A percentile compares a stretch with the other conserved stretches of the same genome.
phyloP scores from a whole-genome alignment of 108 stramenopile genomes.

The Nitzschia palea region DNA sequence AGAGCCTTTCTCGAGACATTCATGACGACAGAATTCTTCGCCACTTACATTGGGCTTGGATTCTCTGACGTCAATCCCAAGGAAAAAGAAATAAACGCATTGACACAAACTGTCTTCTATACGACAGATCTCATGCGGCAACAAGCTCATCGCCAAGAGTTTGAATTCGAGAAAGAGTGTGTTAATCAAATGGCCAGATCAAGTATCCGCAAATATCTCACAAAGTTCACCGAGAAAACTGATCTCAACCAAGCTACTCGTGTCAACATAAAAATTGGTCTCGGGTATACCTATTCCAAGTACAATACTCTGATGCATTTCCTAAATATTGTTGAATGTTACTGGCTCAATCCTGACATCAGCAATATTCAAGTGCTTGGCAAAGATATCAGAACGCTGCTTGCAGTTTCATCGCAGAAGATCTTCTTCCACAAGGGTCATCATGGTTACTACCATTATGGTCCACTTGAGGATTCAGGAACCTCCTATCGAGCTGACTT shows the following conservation, averaged over 20 bases:
- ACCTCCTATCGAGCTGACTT: constrained; percentile 9
- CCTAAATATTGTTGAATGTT: constrained; percentile 26
- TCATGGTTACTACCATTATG: constrained; percentile 31
- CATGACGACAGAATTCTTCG: constrained; percentile 21
- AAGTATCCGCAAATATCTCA: constrained; percentile 9
- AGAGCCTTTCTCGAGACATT: constrained; percentile 18
- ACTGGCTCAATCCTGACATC: constrained; percentile 36
- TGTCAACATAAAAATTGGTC: constrained; percentile 32
- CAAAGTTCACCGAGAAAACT: constrained; percentile 4
- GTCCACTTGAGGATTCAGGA: constrained; percentile 12
- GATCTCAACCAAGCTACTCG: constrained; percentile 13
- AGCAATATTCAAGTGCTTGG: constrained; percentile 35
- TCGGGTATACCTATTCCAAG: constrained; percentile 35
- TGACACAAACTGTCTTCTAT: constrained; percentile 40
- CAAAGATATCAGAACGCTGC: constrained; percentile 27
- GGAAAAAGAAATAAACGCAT: constrained; percentile 33
- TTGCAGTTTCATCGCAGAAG: constrained; percentile 28
- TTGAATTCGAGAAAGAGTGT: constrained; percentile 39
- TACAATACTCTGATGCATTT: constrained; percentile 40
- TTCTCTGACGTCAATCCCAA: constrained; percentile 36
- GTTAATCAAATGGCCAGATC: constrained; percentile 35
- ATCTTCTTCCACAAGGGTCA: constrained; percentile 39
- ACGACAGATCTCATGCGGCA: constrained; percentile 24
- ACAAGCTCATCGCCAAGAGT: constrained; percentile 27
- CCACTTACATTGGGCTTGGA: constrained; percentile 20